Base-by-base conservation (phyloP, 108 stramenopile genomes). In the Conticribra weissflogii region DNA sequence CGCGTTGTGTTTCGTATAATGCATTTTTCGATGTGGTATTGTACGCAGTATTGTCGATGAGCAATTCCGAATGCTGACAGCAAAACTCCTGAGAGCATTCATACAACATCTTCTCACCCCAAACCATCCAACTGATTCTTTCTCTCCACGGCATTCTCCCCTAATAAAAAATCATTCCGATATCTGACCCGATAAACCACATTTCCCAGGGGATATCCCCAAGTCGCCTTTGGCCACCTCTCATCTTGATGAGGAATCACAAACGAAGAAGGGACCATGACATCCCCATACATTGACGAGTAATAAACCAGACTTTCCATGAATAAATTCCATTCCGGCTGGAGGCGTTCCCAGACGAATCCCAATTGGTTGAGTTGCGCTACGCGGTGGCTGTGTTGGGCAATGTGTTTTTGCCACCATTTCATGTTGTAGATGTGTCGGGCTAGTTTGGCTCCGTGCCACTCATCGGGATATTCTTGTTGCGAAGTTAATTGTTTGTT, bases 341-440 rank as follows among this genome's bases (percentile, higher is more conserved):
- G 94, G 21, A 95, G 56, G 15, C 90, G 84, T 34, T 85, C 89
- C 94, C 94, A 95, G 3, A 92, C 74, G 63, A 95, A 95, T 17
- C 85, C 88, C 8, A 95, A 45, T 67, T 75, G 46, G 54, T 90
- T 92, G 23, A 95, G 69, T 63, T 89, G 79, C 30, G 75, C 49
- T 8, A 90, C 89, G 12, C 91, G 85, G 29, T 83, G 55, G 59
- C 78, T 48, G 76, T 85, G 50, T 60, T 72, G 46, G 49, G 86
- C 64, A 17, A 92, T 78, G 54, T 92, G 83, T 16, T 59, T 44
- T 49, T 84, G 83, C 91, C 91, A 92, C 91, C 91, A 92, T 67
- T 83, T 85, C 87, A 89, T 89, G 54, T 83, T 78, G 76, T 92
- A 92, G 9, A 92, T 84, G 17, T 82, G 84, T 9, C 56, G 54